These are phyloP conservation scores for Termitomyces titanicus DNA, from an alignment of 768 basidiomycete species.

Conservation along the genomic window DNA sequence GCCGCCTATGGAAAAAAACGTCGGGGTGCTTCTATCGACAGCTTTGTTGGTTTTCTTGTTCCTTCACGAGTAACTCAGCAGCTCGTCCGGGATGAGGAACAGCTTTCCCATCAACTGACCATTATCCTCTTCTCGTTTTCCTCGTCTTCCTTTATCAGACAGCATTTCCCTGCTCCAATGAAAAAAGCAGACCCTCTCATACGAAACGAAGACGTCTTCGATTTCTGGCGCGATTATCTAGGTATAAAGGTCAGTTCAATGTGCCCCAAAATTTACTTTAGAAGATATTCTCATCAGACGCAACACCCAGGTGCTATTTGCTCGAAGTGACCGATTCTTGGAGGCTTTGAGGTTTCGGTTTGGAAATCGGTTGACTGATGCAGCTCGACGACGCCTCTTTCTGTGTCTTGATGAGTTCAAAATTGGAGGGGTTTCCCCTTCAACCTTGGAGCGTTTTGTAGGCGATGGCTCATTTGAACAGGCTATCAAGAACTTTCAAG, in stretches of 20 bases:
- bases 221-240: slow-evolving; percentile 23
- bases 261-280: too few species aligned
- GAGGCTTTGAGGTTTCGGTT: slow-evolving; percentile 17
- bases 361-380: slow-evolving; percentile 14
- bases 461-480: slow-evolving; percentile 17
- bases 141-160: slow-evolving; percentile 10
- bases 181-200: background rate
- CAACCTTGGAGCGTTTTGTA: slow-evolving; percentile 20
- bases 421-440: slow-evolving; percentile 18
- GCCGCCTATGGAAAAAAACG: background rate
- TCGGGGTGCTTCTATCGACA: slow-evolving; percentile 3
- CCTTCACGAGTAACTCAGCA: slow-evolving; percentile 12
- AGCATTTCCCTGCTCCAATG: background rate
- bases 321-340: slow-evolving; percentile 17
- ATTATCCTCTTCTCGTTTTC: slow-evolving; percentile 15
- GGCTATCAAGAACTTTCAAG: slow-evolving; percentile 17
- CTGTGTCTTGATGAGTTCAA: slow-evolving; percentile 22
- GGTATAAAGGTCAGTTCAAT: slow-evolving; percentile 19
- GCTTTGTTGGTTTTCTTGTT: slow-evolving; percentile 5
- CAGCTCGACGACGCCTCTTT: slow-evolving; percentile 17
- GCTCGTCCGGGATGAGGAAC: slow-evolving; percentile 13
- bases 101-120: slow-evolving; percentile 14
- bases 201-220: slow-evolving; percentile 9
- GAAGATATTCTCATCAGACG: background rate
- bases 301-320: slow-evolving; percentile 12